Evolutionary conservation across 2,329 filamentous ascomycete species (phyloP).

Genomic region (Orbilia quercus): DNA sequence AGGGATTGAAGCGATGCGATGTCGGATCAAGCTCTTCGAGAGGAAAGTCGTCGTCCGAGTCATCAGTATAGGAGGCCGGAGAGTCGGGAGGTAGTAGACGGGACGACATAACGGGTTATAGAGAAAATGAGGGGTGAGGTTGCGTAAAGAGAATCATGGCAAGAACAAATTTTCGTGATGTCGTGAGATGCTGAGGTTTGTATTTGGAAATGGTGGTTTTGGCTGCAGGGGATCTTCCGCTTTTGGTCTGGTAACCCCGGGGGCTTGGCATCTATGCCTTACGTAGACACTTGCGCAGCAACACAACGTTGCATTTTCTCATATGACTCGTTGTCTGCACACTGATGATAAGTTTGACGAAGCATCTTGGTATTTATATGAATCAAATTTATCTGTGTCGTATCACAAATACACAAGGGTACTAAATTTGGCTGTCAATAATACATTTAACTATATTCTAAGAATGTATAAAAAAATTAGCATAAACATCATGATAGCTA

Average conservation of each 20-base stretch:
- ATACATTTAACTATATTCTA: too few species aligned
- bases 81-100: conserved; percentile 69
- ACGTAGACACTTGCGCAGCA: conserved; percentile 53
- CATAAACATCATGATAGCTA: too few species aligned
- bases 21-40: conserved; percentile 80
- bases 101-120: conserved; percentile 49
- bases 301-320: conserved; percentile 6
- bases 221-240: conserved; percentile 41
- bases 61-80: conserved; percentile 73
- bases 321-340: not conserved
- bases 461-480: too few species aligned
- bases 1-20: conserved; percentile 60
- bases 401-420: too few species aligned
- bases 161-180: conserved; percentile 27
- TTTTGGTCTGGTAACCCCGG: conserved; percentile 17
- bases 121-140: not conserved
- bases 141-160: conserved; percentile 32
- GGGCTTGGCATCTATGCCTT: conserved; percentile 40
- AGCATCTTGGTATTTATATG: too few species aligned
- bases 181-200: conserved; percentile 24
- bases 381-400: too few species aligned
- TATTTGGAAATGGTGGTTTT: conserved; percentile 29
- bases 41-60: conserved; percentile 79
- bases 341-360: too few species aligned
- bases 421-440: too few species aligned